Conservation (phyloP, 352 stramenopile genomes). For the Pythium aphanidermatum region DNA sequence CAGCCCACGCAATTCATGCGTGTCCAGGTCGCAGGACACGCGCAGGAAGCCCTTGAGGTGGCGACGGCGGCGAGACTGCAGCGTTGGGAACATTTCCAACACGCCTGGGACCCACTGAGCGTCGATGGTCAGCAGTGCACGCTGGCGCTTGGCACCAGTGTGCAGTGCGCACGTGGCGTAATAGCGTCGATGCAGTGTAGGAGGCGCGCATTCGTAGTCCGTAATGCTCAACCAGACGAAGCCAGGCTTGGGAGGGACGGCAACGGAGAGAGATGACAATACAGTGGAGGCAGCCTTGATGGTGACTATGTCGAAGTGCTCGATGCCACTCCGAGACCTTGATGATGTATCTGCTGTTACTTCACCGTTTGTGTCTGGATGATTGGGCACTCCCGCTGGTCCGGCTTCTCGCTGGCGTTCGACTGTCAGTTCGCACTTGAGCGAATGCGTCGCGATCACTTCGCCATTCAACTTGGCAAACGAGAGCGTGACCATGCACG, state of each 20-base stretch:
- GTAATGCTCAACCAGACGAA: conserved; percentile 34
- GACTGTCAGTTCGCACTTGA: conserved; percentile 26
- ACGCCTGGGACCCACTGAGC: conserved; percentile 44
- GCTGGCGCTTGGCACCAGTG: conserved; percentile 24
- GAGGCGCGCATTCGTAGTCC: neutral
- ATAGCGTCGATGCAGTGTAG: neutral
- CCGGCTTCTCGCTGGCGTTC: no score
- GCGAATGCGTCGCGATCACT: neutral
- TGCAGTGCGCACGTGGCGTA: conserved; percentile 30
- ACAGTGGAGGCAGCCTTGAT: neutral
- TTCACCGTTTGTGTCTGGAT: no score
- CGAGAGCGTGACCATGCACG: conserved; percentile 10
- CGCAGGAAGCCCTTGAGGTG: conserved; percentile 42
- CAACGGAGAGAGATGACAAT: neutral
- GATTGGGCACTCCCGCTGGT: no score
- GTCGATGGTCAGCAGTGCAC: conserved; percentile 19
- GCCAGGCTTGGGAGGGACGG: conserved; percentile 28
- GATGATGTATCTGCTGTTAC: no score
- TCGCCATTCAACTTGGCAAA: conserved; percentile 6
- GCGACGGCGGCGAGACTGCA: conserved; percentile 30
- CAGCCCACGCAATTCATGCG: conserved; percentile 24
- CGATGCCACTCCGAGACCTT: conserved; percentile 13
- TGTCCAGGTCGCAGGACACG: conserved; percentile 23
- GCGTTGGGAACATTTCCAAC: conserved; percentile 37
- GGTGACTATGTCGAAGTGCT: conserved; percentile 30